phyloP scores from a whole-genome alignment of 2,329 filamentous ascomycete genomes.

The Cercospora beticola region DNA sequence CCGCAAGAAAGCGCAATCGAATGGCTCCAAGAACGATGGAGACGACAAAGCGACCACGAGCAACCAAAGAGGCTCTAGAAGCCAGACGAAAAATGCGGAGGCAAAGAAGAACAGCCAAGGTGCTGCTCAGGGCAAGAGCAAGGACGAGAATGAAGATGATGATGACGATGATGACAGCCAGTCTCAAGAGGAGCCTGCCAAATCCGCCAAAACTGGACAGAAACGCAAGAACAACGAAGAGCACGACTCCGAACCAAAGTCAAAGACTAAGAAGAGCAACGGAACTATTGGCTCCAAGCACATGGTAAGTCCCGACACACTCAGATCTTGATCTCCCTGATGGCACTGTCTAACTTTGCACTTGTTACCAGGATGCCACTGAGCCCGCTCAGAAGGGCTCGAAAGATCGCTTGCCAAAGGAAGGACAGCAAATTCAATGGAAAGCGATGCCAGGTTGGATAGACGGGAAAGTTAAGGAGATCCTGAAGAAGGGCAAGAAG shows the following conservation, averaged over 20 bases:
- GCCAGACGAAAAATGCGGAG: constrained; percentile 21
- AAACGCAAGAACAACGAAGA: constrained; percentile 26
- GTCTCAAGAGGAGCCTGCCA: neutral
- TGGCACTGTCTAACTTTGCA: neutral
- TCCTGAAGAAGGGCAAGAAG: constrained; percentile 43
- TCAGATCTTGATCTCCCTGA: neutral
- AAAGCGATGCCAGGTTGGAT: constrained; percentile 43
- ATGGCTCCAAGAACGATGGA: constrained; percentile 26
- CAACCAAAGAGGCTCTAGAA: constrained; percentile 37
- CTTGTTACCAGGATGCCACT: neutral
- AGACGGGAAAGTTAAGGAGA: constrained; percentile 45
- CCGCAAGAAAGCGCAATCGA: constrained; percentile 37
- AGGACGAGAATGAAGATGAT: constrained; percentile 17
- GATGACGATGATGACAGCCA: constrained; percentile 17
- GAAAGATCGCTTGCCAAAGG: constrained; percentile 40
- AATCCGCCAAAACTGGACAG: constrained; percentile 18
- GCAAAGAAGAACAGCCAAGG: neutral
- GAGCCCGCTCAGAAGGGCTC: constrained; percentile 25
- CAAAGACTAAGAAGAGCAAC: constrained; percentile 33
- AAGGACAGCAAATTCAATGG: constrained; percentile 46
- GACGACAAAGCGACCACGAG: constrained; percentile 26
- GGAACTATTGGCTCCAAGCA: constrained; percentile 35
- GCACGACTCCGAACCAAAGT: constrained; percentile 36
- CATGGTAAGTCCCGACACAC: constrained; percentile 21
- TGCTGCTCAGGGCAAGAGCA: neutral